Evolutionary conservation across 1,284 basidiomycete species (phyloP), one percentile per base, ranked within the genome.

Genomic region (Ustilago lituana): DNA sequence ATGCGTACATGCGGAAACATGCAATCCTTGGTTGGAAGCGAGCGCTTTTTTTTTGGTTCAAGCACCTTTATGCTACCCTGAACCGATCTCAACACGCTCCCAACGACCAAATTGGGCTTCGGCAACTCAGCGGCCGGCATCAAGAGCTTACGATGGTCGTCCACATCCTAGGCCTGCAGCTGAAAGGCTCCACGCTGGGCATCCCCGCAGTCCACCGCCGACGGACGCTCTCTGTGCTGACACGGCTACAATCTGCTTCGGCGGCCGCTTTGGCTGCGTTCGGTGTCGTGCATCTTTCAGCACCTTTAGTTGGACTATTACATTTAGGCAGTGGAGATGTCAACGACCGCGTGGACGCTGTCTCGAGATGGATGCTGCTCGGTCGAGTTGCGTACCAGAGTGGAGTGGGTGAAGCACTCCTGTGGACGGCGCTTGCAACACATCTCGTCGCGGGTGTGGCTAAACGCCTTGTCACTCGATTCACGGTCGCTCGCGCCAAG

Each of bases 381-480:
- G 77, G 77, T 0, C 53, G 79, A 17, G 77, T 77, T 15, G 76
- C 64, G 35, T 80, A 80, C 46, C 77, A 79, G 54, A 72, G 61
- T 27, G 43, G 49, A 2, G 5, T 70, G 29, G 55, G 73, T 4
- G 78, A 80, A 52, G 33, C 56, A 8, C n/a, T 77, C 9, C 52
- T 80, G 15, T 79, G 74, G 74, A 54, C 58, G 0, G 33, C 70
- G 3, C 20, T 80, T 0, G 61, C 37, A 1, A 36, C 55, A 27
- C 78, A 80, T 49, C 8, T 77, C 19, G 14, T 46, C 6, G 35
- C 76, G 0, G 72, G 72, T 1, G 5, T 56, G 2, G 27, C 52
- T 4, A 76, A 66, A 41, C 44, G 62, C 33, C 24, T 62, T 24
- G 11, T 61, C n/a, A 52, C 23, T 3, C 39, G 26, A 26, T 67